Evolutionary conservation across 306 rosid genomes (phyloP).

Genomic region (Coriaria nepalensis): DNA sequence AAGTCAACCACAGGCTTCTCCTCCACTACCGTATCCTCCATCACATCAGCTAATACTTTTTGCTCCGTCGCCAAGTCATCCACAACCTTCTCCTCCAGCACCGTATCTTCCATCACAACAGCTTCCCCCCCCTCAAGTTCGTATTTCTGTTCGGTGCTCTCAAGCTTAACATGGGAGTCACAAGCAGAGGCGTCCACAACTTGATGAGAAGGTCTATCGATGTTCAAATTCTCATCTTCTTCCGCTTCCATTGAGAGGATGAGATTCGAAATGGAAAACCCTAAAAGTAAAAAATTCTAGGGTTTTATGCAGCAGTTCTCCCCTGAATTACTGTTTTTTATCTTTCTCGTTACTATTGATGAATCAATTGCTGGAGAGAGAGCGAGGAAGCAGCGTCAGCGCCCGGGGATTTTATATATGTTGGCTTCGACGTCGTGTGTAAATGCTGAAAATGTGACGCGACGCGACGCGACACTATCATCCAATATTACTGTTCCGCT

Average conservation of each 20-base stretch:
- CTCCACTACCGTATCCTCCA: constrained; percentile 5
- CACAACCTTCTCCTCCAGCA: not conserved
- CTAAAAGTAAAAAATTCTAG: constrained; percentile 33
- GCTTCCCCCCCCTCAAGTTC: constrained; percentile 3
- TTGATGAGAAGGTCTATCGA: constrained; percentile 6
- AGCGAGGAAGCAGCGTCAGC: not conserved
- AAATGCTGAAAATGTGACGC: too few species aligned
- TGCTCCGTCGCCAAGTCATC: not conserved
- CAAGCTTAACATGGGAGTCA: constrained; percentile 10
- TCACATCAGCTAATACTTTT: not conserved
- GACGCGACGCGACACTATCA: too few species aligned
- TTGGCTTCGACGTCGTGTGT: too few species aligned
- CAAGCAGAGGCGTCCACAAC: constrained; percentile 13
- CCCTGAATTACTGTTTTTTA: not conserved
- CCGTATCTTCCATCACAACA: constrained; percentile 1
- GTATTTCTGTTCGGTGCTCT: constrained; percentile 22
- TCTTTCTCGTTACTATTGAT: too few species aligned
- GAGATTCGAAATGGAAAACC: constrained; percentile 6
- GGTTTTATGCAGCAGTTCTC: constrained; percentile 15
- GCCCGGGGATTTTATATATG: too few species aligned
- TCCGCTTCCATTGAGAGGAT: constrained; percentile 36
- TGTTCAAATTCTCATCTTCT: constrained; percentile 32
- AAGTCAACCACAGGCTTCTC: not conserved
- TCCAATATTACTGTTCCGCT: too few species aligned
- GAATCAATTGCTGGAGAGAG: not conserved